A percentile compares a stretch with the other conserved stretches of the same genome.
These are phyloP conservation scores for Dillenia suffruticosa DNA, from an alignment of 164 flowering plant species.

Conservation along the genomic window DNA sequence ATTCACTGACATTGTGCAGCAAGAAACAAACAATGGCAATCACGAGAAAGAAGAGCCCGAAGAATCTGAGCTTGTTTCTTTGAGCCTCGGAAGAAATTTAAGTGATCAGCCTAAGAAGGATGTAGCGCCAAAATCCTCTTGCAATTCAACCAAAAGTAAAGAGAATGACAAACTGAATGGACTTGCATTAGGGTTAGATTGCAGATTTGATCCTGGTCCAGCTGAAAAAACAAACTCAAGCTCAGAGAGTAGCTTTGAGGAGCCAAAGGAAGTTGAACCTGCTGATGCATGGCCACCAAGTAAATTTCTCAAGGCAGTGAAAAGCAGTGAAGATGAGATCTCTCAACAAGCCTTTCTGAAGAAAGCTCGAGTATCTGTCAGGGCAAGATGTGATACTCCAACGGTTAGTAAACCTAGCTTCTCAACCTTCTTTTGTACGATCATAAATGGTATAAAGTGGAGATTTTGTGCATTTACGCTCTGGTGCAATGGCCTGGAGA, in stretches of 20 bases:
- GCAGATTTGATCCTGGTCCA: slow-evolving; percentile 17
- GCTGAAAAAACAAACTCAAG: slow-evolving; percentile 21
- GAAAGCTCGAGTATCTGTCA: slow-evolving; percentile 85
- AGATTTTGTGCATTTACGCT: no score
- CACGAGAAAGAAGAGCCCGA: slow-evolving; percentile 21
- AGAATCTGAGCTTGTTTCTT: slow-evolving; percentile 61
- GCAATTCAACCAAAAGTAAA: slow-evolving; percentile 12
- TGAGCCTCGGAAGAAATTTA: slow-evolving; percentile 61
- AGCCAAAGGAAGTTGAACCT: slow-evolving; percentile 32
- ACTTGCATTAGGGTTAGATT: slow-evolving; percentile 39
- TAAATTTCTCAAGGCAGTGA: slow-evolving; percentile 35
- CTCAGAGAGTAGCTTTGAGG: slow-evolving; percentile 36
- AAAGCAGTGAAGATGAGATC: slow-evolving; percentile 46
- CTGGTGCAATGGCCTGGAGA: no score
- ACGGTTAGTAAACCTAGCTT: slow-evolving; percentile 41
- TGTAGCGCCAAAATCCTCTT: slow-evolving; percentile 2
- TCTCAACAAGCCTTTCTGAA: slow-evolving; percentile 44
- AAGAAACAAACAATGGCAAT: slow-evolving; percentile 25
- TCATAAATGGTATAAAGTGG: no score
- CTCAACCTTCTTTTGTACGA: no score
- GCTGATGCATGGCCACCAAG: slow-evolving; percentile 49
- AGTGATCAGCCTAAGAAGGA: slow-evolving; percentile 26
- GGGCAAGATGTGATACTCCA: slow-evolving; percentile 77
- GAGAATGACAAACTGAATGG: slow-evolving; percentile 24
- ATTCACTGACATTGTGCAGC: slow-evolving; percentile 31